phyloP scores from a whole-genome alignment of 306 rosid genomes.

The Hippophae rhamnoides region DNA sequence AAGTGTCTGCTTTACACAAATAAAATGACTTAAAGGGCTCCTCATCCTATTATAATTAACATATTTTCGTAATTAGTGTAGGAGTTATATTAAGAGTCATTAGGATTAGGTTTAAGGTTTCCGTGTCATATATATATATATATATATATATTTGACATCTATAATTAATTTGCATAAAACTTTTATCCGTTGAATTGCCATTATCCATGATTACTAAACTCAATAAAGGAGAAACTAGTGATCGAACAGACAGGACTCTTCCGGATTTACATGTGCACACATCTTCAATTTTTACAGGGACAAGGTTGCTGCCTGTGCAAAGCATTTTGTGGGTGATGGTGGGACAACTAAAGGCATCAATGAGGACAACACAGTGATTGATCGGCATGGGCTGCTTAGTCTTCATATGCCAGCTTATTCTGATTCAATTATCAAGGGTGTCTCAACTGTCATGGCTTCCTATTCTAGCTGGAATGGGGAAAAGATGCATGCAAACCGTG shows the following conservation, averaged over 20 bases:
- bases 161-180: too few species aligned
- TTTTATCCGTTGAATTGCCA: too few species aligned
- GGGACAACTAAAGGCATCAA: slow-evolving; percentile 7
- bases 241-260: not conserved
- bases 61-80: too few species aligned
- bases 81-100: too few species aligned
- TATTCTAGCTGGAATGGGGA: slow-evolving; percentile 6
- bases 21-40: too few species aligned
- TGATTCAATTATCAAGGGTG: not conserved
- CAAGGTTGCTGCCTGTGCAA: slow-evolving; percentile 1
- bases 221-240: not conserved
- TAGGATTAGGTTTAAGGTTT: too few species aligned
- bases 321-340: slow-evolving; percentile 7
- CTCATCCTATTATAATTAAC: too few species aligned
- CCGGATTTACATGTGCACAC: not conserved
- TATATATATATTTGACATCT: too few species aligned
- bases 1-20: too few species aligned
- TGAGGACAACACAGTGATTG: slow-evolving; percentile 5
- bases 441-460: slow-evolving; percentile 6
- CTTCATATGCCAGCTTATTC: slow-evolving; percentile 4
- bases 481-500: slow-evolving; percentile 10
- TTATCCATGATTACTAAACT: too few species aligned
- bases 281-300: not conserved
- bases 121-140: too few species aligned
- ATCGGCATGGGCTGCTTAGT: slow-evolving; percentile 1